Percentiles rank a stretch among this genome's conserved stretches.
Conservation (phyloP, 345 rosid species). For the Turnera subulata region DNA sequence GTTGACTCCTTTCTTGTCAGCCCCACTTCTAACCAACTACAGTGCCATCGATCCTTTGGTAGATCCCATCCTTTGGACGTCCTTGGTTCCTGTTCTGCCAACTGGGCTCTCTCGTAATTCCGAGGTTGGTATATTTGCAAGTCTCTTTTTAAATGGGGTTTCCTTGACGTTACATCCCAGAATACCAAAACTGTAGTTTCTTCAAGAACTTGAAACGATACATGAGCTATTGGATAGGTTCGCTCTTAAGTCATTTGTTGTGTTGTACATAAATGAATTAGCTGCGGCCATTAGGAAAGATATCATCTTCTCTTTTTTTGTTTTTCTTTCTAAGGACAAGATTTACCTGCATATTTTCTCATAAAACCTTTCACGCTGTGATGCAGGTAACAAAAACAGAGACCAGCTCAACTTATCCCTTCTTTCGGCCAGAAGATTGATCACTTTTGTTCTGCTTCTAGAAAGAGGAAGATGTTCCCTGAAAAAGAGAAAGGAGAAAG, state of each 20-base stretch:
- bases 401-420: slow-evolving; percentile 54
- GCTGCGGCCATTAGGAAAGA: background rate
- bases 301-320: background rate
- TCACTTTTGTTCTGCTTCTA: background rate
- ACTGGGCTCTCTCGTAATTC: slow-evolving; percentile 56
- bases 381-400: slow-evolving; percentile 65
- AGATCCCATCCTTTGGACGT: slow-evolving; percentile 85
- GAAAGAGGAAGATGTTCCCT: no score
- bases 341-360: background rate
- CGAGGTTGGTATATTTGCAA: slow-evolving; percentile 48
- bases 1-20: slow-evolving; percentile 70
- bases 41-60: slow-evolving; percentile 60
- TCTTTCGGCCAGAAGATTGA: slow-evolving; percentile 55
- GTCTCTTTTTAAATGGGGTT: background rate
- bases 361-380: background rate
- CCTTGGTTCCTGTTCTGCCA: slow-evolving; percentile 65
- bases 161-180: background rate
- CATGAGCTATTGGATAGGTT: background rate
- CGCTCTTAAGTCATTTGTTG: no score
- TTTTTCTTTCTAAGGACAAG: no score
- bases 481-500: no score
- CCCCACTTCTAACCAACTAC: slow-evolving; percentile 83
- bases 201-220: background rate
- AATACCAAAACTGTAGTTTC: background rate
- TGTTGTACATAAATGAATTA: background rate